phyloP scores from a whole-genome alignment of 768 basidiomycete species.

The Clavulina sp. region DNA sequence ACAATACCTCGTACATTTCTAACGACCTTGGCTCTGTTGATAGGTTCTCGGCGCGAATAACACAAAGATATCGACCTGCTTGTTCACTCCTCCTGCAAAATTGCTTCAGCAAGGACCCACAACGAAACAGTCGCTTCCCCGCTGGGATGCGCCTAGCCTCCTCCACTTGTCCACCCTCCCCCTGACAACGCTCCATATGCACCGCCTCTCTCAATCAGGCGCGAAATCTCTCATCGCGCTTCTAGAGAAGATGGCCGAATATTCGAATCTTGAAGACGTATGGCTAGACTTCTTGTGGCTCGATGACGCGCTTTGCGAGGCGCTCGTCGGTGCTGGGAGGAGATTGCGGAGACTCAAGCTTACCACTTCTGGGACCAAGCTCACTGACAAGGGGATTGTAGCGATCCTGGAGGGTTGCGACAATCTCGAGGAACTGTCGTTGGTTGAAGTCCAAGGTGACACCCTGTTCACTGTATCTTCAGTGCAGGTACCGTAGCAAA shows the following conservation, averaged over 20 bases:
- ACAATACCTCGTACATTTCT: too few relatives aligned
- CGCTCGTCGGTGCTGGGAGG: slow-evolving; percentile 19
- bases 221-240: slow-evolving; percentile 18
- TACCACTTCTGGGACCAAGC: slow-evolving; percentile 23
- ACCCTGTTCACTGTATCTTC: background rate
- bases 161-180: slow-evolving; percentile 18
- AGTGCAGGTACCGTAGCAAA: background rate
- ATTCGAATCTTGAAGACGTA: slow-evolving; percentile 20
- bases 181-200: slow-evolving; percentile 18
- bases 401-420: slow-evolving; percentile 22
- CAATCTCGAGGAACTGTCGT: slow-evolving; percentile 18
- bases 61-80: slow-evolving; percentile 15
- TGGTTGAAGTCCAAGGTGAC: slow-evolving; percentile 26
- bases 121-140: slow-evolving; percentile 10
- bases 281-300: slow-evolving; percentile 24
- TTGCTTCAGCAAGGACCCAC: slow-evolving; percentile 5
- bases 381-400: slow-evolving; percentile 22
- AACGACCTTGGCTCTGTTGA: background rate
- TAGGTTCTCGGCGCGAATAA: slow-evolving; percentile 16
- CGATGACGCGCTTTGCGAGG: slow-evolving; percentile 23
- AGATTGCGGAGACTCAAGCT: slow-evolving; percentile 19
- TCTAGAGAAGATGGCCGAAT: slow-evolving; percentile 16
- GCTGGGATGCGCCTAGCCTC: slow-evolving; percentile 24
- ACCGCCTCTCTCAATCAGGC: slow-evolving; percentile 22
- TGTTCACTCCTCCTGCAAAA: slow-evolving; percentile 12